phyloP scores from a whole-genome alignment of 176 grass and related monocot species.

The Oryza glaberrima region DNA sequence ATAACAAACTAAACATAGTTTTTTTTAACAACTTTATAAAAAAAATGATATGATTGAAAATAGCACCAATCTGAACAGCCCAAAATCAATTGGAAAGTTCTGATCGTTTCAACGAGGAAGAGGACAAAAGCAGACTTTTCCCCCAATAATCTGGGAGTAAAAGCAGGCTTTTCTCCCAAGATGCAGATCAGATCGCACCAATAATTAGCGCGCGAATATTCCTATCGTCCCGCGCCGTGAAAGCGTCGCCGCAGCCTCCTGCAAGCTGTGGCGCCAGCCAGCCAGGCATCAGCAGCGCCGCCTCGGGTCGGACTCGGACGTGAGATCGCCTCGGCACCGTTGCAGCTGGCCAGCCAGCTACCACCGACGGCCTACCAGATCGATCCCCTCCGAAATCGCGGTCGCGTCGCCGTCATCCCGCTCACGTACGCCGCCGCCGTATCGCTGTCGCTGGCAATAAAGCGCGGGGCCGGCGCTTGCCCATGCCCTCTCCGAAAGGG shows the following conservation, averaged over 20 bases:
- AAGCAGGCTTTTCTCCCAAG: conserved; percentile 16
- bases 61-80: no score
- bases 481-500: conserved; percentile 1
- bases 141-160: conserved; percentile 13
- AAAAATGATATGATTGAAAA: no score
- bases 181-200: background rate
- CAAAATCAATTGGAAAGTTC: background rate
- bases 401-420: background rate
- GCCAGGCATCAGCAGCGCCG: background rate
- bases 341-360: background rate
- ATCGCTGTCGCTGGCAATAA: conserved; percentile 15
- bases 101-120: conserved; percentile 7
- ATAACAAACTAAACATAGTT: no score
- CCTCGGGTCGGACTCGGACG: background rate
- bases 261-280: background rate
- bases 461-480: background rate
- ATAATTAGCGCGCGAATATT: background rate
- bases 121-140: conserved; percentile 37
- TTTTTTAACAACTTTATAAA: no score
- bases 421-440: background rate
- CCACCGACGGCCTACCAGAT: background rate
- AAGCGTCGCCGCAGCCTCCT: background rate
- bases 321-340: background rate
- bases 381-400: background rate
- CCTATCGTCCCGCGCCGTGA: background rate